Evolutionary conservation across 306 rosid species (phyloP), one percentile per base, ranked within the genome.

Genomic region (Vigna angularis): DNA sequence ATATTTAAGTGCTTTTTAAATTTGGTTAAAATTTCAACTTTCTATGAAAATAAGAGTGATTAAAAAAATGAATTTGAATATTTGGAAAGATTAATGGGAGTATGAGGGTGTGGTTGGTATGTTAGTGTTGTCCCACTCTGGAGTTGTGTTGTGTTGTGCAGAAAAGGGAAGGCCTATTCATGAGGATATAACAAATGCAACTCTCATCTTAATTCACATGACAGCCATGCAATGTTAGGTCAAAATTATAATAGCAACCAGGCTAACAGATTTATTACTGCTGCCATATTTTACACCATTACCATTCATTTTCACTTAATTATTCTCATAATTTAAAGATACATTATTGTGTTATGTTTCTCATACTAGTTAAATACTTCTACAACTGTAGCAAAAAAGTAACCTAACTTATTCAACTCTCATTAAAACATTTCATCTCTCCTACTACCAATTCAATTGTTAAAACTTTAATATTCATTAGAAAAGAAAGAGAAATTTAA

Each of bases 141-240:
- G 42, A 32, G 34, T 63, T 47, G 73, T 50, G 44, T 59, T 82
- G 8, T 72, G 86, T 75, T 79, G 74, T 72, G 77, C 51, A 70
- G 57, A 56, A 57, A 75, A 36, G 67, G 70, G 80, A 86, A 71
- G 81, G 62, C 55, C 30, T 61, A 59, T 75, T 86, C 70, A 80
- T 62, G 79, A 79, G 78, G 81, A 67, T 81, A 82, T 66, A 67
- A 66, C 75, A 61, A 66, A 12, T 9, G 10, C 77, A 69, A 62
- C 65, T 61, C 24, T 70, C 70, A 45, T 80, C 79, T 84, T 73
- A 45, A 77, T 76, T 86, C 90, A 79, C 88, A 79, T 82, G 87
- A 73, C 84, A 84, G 72, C 85, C 85, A 82, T 74, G 82, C 84
- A 80, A 45, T 74, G 83, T 85, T 80, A 86, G 88, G 84, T 79